These are phyloP conservation scores for Backusella sp. DNA, from an alignment of 192 early-diverging fungal genomes.

Conservation along the genomic window DNA sequence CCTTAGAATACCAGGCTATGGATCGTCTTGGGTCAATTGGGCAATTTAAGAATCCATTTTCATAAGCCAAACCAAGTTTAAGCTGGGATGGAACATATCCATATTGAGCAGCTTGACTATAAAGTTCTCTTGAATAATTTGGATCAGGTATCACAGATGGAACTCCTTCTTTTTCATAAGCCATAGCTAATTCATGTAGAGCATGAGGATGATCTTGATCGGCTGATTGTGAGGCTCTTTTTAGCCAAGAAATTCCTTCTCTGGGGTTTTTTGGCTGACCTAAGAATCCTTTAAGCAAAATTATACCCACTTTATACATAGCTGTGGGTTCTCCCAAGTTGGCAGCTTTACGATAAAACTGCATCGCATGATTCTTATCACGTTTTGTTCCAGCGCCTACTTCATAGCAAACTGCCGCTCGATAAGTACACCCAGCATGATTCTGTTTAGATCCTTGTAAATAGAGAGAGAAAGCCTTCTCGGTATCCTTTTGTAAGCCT, in stretches of 20 bases:
- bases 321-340: slow-evolving; percentile 85
- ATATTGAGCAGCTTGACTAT: slow-evolving; percentile 86
- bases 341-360: slow-evolving; percentile 93
- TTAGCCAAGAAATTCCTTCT: slow-evolving; percentile 95
- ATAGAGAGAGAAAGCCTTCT: slow-evolving; percentile 89
- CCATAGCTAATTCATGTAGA: slow-evolving; percentile 88
- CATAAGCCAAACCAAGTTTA: slow-evolving; percentile 90
- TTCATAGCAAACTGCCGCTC: slow-evolving; percentile 96
- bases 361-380: slow-evolving; percentile 78
- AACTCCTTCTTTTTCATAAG: slow-evolving; percentile 77
- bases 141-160: slow-evolving; percentile 76
- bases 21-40: slow-evolving; percentile 85
- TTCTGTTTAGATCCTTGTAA: slow-evolving; percentile 90
- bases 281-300: slow-evolving; percentile 84
- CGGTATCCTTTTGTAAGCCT: slow-evolving; percentile 78
- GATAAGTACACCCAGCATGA: slow-evolving; percentile 91
- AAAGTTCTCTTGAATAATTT: slow-evolving; percentile 87
- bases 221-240: slow-evolving; percentile 83
- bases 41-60: slow-evolving; percentile 87
- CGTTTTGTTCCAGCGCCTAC: slow-evolving; percentile 89
- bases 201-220: slow-evolving; percentile 92
- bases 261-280: slow-evolving; percentile 76
- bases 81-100: slow-evolving; percentile 93
- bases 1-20: slow-evolving; percentile 95
- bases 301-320: slow-evolving; percentile 97